These are phyloP conservation scores for Sclerotinia spermophila DNA, from an alignment of 2,329 filamentous ascomycete species.

Conservation along the genomic window DNA sequence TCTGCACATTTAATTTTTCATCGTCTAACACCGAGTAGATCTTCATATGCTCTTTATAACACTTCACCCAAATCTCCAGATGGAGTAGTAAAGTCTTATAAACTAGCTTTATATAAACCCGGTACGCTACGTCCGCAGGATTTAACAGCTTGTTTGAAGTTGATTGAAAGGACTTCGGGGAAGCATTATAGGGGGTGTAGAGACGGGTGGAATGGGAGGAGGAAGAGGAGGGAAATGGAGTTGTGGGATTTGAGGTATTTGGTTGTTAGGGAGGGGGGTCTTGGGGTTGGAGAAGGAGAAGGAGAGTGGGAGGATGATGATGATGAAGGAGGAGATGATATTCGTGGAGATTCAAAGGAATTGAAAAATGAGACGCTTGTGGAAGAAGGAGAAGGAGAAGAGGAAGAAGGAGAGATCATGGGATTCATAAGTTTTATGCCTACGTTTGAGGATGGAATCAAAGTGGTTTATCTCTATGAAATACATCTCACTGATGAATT, in stretches of 20 bases:
- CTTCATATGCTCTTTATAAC: background rate
- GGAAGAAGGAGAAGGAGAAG: background rate
- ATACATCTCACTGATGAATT: constrained; percentile 61
- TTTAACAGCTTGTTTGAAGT: constrained; percentile 50
- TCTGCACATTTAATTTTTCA: background rate
- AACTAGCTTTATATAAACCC: constrained; percentile 44
- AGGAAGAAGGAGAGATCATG: constrained; percentile 38
- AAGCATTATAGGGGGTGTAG: constrained; percentile 60
- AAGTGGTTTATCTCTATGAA: constrained; percentile 76
- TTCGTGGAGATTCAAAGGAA: background rate
- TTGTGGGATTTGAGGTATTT: constrained; percentile 66
- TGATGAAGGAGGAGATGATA: constrained; percentile 44
- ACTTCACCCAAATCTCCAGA: background rate
- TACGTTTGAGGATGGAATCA: constrained; percentile 61
- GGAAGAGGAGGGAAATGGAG: constrained; percentile 66
- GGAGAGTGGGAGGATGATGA: constrained; percentile 53
- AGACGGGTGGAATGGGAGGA: constrained; percentile 57
- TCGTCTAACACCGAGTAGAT: constrained; percentile 15
- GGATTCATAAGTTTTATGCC: constrained; percentile 68
- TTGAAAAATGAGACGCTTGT: background rate
- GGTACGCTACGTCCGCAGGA: constrained; percentile 43
- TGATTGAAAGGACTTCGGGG: constrained; percentile 62
- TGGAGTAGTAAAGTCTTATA: constrained; percentile 40
- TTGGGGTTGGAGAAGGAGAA: constrained; percentile 50
- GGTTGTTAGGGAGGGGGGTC: constrained; percentile 48